Base-by-base conservation (phyloP, 2,329 filamentous ascomycete species). In the Orbilia quercus region DNA sequence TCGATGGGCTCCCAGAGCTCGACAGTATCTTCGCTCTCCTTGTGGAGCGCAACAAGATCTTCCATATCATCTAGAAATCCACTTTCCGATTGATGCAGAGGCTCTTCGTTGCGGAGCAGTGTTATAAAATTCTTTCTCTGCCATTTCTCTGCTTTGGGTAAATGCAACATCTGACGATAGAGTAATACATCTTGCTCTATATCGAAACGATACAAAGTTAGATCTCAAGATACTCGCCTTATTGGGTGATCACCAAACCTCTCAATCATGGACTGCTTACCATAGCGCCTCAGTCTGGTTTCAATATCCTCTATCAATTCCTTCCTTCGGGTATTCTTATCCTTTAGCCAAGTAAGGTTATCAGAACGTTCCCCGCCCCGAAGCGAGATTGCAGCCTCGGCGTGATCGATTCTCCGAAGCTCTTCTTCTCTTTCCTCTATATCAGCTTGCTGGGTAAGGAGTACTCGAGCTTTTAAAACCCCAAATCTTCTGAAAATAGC, bases 401-500 rank as follows among this genome's bases (percentile, higher is more conserved):
- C 7, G 16, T 20, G 3, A 45, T 71, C 66, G 1, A 71, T 57
- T 42, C 7, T 28, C 25, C 20, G 40, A n/a, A 71, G 58, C 5
- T 51, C 20, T n/a, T 16, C 9, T 34, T 71, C 66, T 38, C 36
- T 50, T 14, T 51, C 23, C 22, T 64, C 57, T 4, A 71, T 23
- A 31, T 64, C 66, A 9, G 58, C 58, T 25, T 71, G 66, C 14
- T 71, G 59, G 5, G 50, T 45, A 16, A 58, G 48, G 23, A 71
- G 34, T 1, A 64, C 50, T 20, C 66, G 51, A 3, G 58, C 58
- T 9, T 64, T 57, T 18, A 71, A 7, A 20, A 45, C 25, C 6
- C 66, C 66, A 36, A 71, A 71, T 31, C 66, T 55, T 28, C 66
- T 50, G n/a, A 71, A 71, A 25, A 71, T 31, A 4, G 50, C 28